Evolutionary conservation across 441 rosid genomes (phyloP), one percentile per base, ranked within the genome.

Genomic region (Gossypium lobatum): DNA sequence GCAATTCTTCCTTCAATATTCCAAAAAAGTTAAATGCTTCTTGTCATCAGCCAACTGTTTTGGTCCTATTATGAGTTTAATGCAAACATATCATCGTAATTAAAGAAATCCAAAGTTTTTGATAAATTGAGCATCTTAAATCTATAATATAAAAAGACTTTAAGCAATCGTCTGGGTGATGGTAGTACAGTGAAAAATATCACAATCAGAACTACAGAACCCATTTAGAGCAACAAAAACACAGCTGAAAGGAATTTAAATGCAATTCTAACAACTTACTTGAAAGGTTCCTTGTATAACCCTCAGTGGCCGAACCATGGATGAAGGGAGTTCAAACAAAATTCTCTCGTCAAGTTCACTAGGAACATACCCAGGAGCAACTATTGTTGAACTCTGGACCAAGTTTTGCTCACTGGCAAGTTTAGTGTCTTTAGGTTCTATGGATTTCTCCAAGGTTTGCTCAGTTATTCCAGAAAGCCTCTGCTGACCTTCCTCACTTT

Each of bases 241-340:
- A 65, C 31, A 55, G 45, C n/a, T 16, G 28, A 21, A 64, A 20
- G 68, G 50, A 67, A 34, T 5, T 18, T 53, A 13, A 69, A 50
- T 18, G 8, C 45, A 74, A 28, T 20, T 59, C 48, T 34, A 68
- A 34, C 50, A 79, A 80, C 90, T 80, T 88, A 92, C 99, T 78
- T 96, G 99, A 82, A 94, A 92, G 75, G 92, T 96, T 87, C 99
- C 99, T 71, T 78, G 88, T 71, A 90, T 81, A 80, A 92, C 95
- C 80, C 90, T 83, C 76, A 93, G 83, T 2, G 97, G 97, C 72
- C 97, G 89, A 82, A 96, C 98, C 98, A 96, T 96, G 55, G 98
- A 94, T 73, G 98, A 85, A 71, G 96, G 85, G 84, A 94, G 89
- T 85, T 94, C 99, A 80, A 91, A 86, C 86, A 92, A 85, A 72